Conservation (phyloP, 768 basidiomycete genomes). For the Plicaturopsis crispa region DNA sequence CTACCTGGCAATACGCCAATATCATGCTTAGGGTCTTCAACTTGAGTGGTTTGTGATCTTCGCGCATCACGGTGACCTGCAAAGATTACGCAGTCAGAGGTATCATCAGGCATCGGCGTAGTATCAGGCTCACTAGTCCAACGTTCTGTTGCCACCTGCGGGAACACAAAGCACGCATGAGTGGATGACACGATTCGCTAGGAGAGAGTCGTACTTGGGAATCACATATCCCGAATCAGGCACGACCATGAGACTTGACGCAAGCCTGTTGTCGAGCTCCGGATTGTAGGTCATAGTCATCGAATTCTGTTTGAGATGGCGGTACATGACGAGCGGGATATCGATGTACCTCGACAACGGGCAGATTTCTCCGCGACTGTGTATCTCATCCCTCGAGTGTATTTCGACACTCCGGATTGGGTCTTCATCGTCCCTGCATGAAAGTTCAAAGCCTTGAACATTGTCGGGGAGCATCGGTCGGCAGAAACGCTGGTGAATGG, state of each 20-base stretch:
- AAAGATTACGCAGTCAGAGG: no score
- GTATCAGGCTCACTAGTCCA: no score
- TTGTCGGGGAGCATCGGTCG: no score
- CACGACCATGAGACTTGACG: constrained; percentile 15
- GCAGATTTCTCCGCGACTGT: constrained; percentile 11
- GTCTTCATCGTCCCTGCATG: no score
- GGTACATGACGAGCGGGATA: constrained; percentile 16
- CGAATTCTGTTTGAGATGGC: constrained; percentile 11
- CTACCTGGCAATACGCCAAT: no score
- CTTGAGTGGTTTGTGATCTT: no score
- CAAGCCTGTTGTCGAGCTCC: constrained; percentile 17
- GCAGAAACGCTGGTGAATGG: no score
- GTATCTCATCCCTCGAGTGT: constrained; percentile 15
- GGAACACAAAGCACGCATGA: neutral
- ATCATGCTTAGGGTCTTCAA: no score
- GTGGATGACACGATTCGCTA: neutral
- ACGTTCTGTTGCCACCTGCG: constrained; percentile 19
- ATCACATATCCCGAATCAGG: constrained; percentile 14
- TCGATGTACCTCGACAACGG: constrained; percentile 17
- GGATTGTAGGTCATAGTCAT: constrained; percentile 11
- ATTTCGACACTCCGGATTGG: no score
- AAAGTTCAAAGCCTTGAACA: no score
- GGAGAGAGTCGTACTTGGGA: constrained; percentile 6
- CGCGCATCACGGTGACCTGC: no score
- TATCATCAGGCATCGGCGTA: no score